Evolutionary conservation across 2,329 filamentous ascomycete species (phyloP), one percentile per base, ranked within the genome.

Genomic region (Kalmusia sp.): DNA sequence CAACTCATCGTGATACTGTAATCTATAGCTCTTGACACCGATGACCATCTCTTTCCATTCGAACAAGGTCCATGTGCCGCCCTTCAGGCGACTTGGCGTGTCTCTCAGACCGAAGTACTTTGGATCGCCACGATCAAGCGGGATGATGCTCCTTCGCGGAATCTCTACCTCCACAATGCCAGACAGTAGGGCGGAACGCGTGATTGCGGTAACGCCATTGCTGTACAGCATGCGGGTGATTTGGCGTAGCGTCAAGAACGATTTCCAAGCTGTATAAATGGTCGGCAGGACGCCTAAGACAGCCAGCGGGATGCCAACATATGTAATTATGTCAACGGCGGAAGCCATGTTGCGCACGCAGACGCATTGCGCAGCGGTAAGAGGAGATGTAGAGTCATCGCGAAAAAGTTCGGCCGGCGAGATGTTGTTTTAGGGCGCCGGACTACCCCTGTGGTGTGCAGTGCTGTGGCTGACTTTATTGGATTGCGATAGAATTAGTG

Each of bases 91-190:
- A 40, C 81, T 84, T 0, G 81, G 80, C 48, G 81, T 76, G 1
- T 76, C 69, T 33, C 80, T 80, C 3, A 86, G 73, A 12, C 75
- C 74, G 83, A 86, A 89, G 71, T 89, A 89, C 45, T 83, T 78
- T 0, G 77, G 70, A 11, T 81, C 77, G 54, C 82, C 80, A 21
- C 85, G 78, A 58, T 87, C 82, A 62, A 83, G 77, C 0, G 85
- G 86, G 49, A 82, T 84, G 41, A 88, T 85, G 3, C 84, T 86
- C 62, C 86, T 87, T 1, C 86, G 81, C 3, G 86, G 86, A 31
- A 88, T 76, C 62, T 89, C 85, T 30, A 88, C 83, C 65, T 89
- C 86, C 31, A 89, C 86, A 47, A 88, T 80, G 33, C 85, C 83
- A 52, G 87, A 87, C 57, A 89, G 83, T 2, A 88, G 80, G 53